Conservation (phyloP, 1,284 basidiomycete genomes). For the Apiotrichum montevideense region DNA sequence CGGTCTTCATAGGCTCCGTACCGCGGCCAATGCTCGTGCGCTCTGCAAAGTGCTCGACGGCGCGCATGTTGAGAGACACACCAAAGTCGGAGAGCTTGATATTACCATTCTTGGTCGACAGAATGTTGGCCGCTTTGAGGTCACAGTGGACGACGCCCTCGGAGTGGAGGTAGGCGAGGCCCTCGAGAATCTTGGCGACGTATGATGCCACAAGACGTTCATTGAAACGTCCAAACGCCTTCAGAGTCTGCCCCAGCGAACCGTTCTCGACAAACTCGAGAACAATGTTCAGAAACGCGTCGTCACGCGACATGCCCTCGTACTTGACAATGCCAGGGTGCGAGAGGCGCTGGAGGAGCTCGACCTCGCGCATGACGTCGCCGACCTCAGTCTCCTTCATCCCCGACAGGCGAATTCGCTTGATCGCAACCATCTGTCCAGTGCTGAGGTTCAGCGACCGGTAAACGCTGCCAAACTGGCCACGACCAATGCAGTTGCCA, state of each 20-base stretch:
- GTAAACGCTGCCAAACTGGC: conserved; percentile 94
- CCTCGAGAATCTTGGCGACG: conserved; percentile 89
- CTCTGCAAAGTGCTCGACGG: conserved; percentile 65
- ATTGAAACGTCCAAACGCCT: conserved; percentile 84
- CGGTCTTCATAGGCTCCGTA: conserved; percentile 5
- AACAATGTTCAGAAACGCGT: conserved; percentile 78
- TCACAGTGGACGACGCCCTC: conserved; percentile 95
- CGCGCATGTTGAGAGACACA: conserved; percentile 51
- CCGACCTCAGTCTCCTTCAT: conserved; percentile 76
- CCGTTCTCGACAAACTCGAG: conserved; percentile 95
- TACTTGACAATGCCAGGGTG: conserved; percentile 95
- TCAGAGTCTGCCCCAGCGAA: conserved; percentile 81
- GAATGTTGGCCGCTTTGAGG: conserved; percentile 84
- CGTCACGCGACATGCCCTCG: conserved; percentile 82
- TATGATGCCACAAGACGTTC: conserved; percentile 82
- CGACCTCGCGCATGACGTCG: conserved; percentile 85
- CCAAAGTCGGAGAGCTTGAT: conserved; percentile 55
- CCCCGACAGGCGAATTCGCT: conserved; percentile 79
- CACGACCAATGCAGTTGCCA: conserved; percentile 90
- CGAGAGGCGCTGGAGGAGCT: conserved; percentile 75
- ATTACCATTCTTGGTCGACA: conserved; percentile 54
- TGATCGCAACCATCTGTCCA: conserved; percentile 91
- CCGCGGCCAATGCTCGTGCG: conserved; percentile 42
- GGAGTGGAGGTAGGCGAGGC: conserved; percentile 88
- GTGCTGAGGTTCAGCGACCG: conserved; percentile 84